Base-by-base conservation (phyloP, 352 stramenopile species). In the Globisporangium solare region DNA sequence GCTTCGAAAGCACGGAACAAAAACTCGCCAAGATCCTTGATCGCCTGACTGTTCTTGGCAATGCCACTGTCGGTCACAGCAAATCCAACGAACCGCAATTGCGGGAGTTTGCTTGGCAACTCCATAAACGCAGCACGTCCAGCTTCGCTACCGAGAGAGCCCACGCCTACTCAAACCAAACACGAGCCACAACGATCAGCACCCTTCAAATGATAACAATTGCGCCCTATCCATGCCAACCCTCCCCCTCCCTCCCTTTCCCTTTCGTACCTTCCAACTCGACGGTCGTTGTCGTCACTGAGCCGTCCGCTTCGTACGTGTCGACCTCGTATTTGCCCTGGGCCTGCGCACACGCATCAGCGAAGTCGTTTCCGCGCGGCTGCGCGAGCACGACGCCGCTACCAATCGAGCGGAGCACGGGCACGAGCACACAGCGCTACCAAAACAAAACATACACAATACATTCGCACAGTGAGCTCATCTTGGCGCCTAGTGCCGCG, bases 311-410 rank as follows among this genome's bases (percentile, higher is more conserved):
- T 20, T 84, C 53, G 54, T 89, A 72, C 6, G 69, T 86, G 63
- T 90, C 82, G 17, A 89, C 66, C 54, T 90, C 79, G 61, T 90
- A 92, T 32, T 58, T 60, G 32, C 74, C 67, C 18, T 73, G 42
- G 7, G 57, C 47, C 4, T 55, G 53, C 17, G 58, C 52, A 45
- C 71, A 84, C 4, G 58, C 61, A n/a, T 69, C 58, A 14, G 71
- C 71, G 54, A 92, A 92, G 60, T 71, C 74, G 1, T 49, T 61
- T 7, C 79, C 78, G 20, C 82, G 71, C 3, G 79, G 76, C 63
- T 92, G 82, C 37, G 76, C 64, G n/a, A 92, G 56, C 11, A 92
- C 59, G 11, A 87, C 78, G n/a, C 51, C 54, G 31, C 58, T 68
- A 14, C 63, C 72, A 2, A 73, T 39, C 7, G 68, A 62, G 21